Percentiles rank a stretch among this genome's conserved stretches.
Conservation (phyloP, 169 alveolate genomes). For the Cryptosporidium viatorum region DNA sequence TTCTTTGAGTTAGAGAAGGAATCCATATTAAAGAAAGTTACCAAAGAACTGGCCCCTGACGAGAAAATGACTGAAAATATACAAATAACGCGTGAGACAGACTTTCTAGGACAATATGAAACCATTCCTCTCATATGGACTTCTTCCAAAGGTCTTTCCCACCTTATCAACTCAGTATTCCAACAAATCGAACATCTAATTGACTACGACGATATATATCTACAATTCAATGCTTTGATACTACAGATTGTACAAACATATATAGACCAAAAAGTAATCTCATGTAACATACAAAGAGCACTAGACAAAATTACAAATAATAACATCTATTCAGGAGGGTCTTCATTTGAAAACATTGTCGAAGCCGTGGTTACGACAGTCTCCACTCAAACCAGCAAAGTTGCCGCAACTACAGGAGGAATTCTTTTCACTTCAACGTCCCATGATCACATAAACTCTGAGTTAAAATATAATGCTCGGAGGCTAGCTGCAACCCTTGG, state of each 20-base stretch:
- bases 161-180: constrained; percentile 17
- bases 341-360: constrained; percentile 57
- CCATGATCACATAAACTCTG: constrained; percentile 5
- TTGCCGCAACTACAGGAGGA: constrained; percentile 52
- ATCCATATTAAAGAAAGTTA: background rate
- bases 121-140: constrained; percentile 54
- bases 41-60: constrained; percentile 4
- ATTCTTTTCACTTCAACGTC: constrained; percentile 19
- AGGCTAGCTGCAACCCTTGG: constrained; percentile 65
- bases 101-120: constrained; percentile 2
- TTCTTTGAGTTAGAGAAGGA: constrained; percentile 24
- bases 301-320: background rate
- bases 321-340: constrained; percentile 9
- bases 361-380: constrained; percentile 66
- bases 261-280: background rate
- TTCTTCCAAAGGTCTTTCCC: constrained; percentile 30
- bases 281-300: constrained; percentile 32
- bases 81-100: constrained; percentile 33
- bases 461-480: constrained; percentile 5
- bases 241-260: constrained; percentile 13
- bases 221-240: constrained; percentile 22
- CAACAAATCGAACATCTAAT: constrained; percentile 31
- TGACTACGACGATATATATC: constrained; percentile 40
- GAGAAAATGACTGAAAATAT: constrained; percentile 39
- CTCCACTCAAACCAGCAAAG: constrained; percentile 50